Percentiles rank a stretch among this genome's conserved stretches.
Conservation (phyloP, 2,329 filamentous ascomycete species). For the Fusarium praegraminearum region DNA sequence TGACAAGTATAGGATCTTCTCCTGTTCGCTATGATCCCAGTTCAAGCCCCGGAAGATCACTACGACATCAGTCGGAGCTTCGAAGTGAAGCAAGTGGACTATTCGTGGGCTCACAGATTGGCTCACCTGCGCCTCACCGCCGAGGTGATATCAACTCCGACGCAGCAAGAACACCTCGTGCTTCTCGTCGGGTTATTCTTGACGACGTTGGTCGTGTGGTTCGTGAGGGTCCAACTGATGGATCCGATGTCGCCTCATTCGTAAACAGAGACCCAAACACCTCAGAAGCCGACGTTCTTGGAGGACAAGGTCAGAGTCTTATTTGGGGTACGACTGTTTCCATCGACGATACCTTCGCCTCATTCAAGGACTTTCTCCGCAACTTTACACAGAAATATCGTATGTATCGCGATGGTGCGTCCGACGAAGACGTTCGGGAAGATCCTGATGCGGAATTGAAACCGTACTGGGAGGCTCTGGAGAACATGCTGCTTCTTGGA, state of each 20-base stretch:
- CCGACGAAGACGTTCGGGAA: conserved; percentile 77
- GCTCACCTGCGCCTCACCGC: conserved; percentile 65
- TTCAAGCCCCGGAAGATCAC: conserved; percentile 81
- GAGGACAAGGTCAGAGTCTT: conserved; percentile 82
- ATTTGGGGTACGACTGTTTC: conserved; percentile 99
- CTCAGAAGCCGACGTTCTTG: conserved; percentile 89
- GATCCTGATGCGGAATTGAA: conserved; percentile 80
- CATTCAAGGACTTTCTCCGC: conserved; percentile 91
- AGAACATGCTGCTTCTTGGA: conserved; percentile 91
- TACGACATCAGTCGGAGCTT: conserved; percentile 75
- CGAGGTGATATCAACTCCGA: conserved; percentile 92
- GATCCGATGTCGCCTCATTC: conserved; percentile 71
- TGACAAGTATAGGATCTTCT: conserved; percentile 77
- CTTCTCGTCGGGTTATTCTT: conserved; percentile 67
- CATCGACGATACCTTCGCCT: conserved; percentile 85
- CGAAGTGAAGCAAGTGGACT: conserved; percentile 87
- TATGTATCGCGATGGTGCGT: conserved; percentile 87
- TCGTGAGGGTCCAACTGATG: conserved; percentile 62
- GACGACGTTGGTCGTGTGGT: conserved; percentile 70
- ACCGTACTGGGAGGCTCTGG: conserved; percentile 86
- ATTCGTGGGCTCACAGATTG: conserved; percentile 77
- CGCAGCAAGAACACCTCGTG: conserved; percentile 67
- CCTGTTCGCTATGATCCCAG: conserved; percentile 92
- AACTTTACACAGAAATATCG: conserved; percentile 96
- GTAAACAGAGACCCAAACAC: conserved; percentile 80